Evolutionary conservation across 164 flowering plant species (phyloP).

Genomic region (Vitis rotundifolia): DNA sequence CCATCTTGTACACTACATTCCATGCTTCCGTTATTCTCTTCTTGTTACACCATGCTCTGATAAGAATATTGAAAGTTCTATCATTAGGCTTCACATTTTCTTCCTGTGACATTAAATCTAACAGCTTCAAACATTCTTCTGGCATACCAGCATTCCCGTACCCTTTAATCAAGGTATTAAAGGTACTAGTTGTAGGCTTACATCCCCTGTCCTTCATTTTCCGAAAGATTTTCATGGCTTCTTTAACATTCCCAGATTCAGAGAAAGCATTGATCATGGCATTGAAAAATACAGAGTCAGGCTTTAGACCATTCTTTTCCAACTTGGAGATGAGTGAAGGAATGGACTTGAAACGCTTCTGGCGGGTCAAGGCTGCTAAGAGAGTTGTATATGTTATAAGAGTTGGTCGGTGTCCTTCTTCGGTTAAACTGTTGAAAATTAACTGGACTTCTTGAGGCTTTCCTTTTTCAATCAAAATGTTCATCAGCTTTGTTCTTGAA

Average conservation of each 20-base stretch:
- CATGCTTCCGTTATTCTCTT: constrained; percentile 68
- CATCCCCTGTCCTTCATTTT: constrained; percentile 77
- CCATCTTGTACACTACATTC: constrained; percentile 73
- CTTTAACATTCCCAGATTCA: constrained; percentile 68
- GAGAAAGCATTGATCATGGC: constrained; percentile 81
- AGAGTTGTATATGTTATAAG: constrained; percentile 83
- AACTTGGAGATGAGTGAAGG: constrained; percentile 58
- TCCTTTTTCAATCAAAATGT: constrained; percentile 50
- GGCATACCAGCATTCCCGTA: constrained; percentile 79
- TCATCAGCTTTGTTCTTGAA: constrained; percentile 88
- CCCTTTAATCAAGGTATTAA: constrained; percentile 86
- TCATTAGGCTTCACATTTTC: constrained; percentile 66
- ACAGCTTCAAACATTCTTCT: constrained; percentile 61
- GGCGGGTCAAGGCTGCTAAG: constrained; percentile 65
- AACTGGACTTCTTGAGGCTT: constrained; percentile 76
- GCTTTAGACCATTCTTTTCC: constrained; percentile 62
- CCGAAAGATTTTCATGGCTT: constrained; percentile 59
- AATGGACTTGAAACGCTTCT: constrained; percentile 62
- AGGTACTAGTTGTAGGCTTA: constrained; percentile 81
- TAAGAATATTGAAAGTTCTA: constrained; percentile 73
- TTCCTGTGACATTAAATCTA: constrained; percentile 62
- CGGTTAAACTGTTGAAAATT: constrained; percentile 55
- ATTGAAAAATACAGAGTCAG: constrained; percentile 78
- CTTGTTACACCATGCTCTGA: constrained; percentile 82
- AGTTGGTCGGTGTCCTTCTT: constrained; percentile 87